Base-by-base conservation (phyloP, 345 rosid genomes). In the Firmiana major region DNA sequence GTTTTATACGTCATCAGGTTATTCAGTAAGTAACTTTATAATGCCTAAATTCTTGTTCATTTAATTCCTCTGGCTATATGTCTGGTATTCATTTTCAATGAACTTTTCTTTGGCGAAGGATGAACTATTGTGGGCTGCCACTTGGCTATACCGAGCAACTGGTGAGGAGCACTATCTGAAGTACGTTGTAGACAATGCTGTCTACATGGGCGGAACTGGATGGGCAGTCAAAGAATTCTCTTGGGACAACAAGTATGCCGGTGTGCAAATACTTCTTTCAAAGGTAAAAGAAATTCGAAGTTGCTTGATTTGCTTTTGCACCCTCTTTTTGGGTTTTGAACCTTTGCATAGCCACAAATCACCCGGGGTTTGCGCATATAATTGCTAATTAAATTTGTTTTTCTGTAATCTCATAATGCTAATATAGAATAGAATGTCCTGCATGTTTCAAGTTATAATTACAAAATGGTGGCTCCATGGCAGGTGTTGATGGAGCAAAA, bases 221-320 rank as follows among this genome's bases (percentile, higher is more conserved):
- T 92, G 96, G 93, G 94, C 92, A 19, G 84, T 91, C 74, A 91
- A 90, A 76, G 97, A 94, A 34, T 92, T 94, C 87, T 91, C 93
- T n/a, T 94, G 97, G 98, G 97, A 94, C 84, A 91, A 83, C 88
- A 92, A 94, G 36, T 92, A 91, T 74, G 98, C 93, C 3, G 98
- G 97, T 66, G 87, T 92, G 45, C 98, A 94, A 81, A 80, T 90
- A 87, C 94, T 94, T 62, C 87, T 94, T 48, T 79, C 87, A 59
- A 90, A 92, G 97, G 94, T 94, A 77, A 17, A 58, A 15, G 17
- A 19, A 17, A 31, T 3, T 24, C n/a, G 0, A 19, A 64, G 26
- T 71, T 54, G 42, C 42, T 31, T 0, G 12, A 45, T 46, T 24
- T 11, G 28, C 9, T 2, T 31, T 31, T 31, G 34, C 34, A 1